Evolutionary conservation across 352 stramenopile species (phyloP).

Genomic region (Phytopythium vexans): DNA sequence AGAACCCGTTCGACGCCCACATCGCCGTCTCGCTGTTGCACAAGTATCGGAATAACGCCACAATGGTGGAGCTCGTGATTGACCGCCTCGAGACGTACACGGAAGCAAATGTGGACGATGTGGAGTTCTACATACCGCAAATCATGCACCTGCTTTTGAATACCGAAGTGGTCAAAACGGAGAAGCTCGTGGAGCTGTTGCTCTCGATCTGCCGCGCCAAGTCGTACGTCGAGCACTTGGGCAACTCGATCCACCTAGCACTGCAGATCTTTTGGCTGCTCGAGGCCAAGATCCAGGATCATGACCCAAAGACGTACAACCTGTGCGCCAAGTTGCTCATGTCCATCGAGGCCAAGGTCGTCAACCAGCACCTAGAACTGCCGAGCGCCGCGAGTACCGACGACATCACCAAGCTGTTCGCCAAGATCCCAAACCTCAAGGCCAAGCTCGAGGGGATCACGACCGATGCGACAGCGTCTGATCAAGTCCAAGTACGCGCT

Average conservation of each 20-base stretch:
- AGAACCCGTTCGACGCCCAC: conserved; percentile 52
- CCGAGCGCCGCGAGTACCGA: conserved; percentile 22
- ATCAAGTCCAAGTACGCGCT: neutral
- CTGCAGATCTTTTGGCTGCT: conserved; percentile 68
- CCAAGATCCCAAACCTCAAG: conserved; percentile 58
- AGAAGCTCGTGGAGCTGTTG: conserved; percentile 67
- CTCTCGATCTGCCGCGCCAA: conserved; percentile 80
- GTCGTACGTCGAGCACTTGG: conserved; percentile 70
- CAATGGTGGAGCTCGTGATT: conserved; percentile 60
- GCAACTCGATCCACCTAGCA: conserved; percentile 78
- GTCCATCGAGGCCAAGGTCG: conserved; percentile 80
- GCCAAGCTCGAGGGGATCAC: conserved; percentile 36
- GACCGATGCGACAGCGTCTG: neutral
- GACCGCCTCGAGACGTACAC: conserved; percentile 62
- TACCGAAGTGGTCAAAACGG: conserved; percentile 49
- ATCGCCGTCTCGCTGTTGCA: conserved; percentile 65
- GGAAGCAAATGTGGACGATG: conserved; percentile 67
- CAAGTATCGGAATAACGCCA: conserved; percentile 67
- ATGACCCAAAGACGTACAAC: conserved; percentile 71
- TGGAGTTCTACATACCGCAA: conserved; percentile 82
- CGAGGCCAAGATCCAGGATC: conserved; percentile 73
- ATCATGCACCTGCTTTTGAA: conserved; percentile 77
- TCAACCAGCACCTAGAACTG: conserved; percentile 77
- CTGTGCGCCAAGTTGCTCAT: conserved; percentile 75
- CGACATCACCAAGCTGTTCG: conserved; percentile 38